A percentile compares a stretch with the other conserved stretches of the same genome.
Evolutionary conservation across 306 rosid species (phyloP).

Genomic region (Lathyrus sativus): DNA sequence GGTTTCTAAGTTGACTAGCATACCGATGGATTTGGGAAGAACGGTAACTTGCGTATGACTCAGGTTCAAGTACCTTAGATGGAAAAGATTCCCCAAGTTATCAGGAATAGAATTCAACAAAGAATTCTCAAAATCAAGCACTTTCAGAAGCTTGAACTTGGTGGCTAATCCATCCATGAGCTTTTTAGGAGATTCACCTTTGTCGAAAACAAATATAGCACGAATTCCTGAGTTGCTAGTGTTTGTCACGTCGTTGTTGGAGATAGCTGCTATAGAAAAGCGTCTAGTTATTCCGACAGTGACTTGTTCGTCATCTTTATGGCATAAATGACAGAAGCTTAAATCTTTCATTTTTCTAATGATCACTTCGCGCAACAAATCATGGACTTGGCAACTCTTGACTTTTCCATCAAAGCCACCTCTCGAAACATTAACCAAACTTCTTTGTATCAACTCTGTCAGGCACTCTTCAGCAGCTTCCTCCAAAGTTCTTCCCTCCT

Average conservation of each 20-base stretch:
- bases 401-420: slow-evolving; percentile 27
- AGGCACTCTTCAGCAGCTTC: slow-evolving; percentile 36
- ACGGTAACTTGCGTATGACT: slow-evolving; percentile 17
- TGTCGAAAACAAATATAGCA: slow-evolving; percentile 14
- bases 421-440: slow-evolving; percentile 31
- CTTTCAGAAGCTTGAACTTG: slow-evolving; percentile 8
- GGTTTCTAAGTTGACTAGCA: slow-evolving; percentile 20
- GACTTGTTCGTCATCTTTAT: background rate
- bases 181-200: background rate
- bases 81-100: slow-evolving; percentile 27
- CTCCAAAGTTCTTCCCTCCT: slow-evolving; percentile 29
- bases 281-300: slow-evolving; percentile 21
- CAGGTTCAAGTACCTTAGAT: slow-evolving; percentile 15
- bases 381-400: slow-evolving; percentile 34
- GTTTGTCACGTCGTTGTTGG: slow-evolving; percentile 3
- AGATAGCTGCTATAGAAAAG: background rate
- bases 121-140: slow-evolving; percentile 13
- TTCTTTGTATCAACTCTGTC: slow-evolving; percentile 40
- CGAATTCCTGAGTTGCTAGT: background rate
- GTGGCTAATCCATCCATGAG: background rate
- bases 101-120: slow-evolving; percentile 1
- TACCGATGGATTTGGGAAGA: slow-evolving; percentile 15
- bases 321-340: slow-evolving; percentile 25
- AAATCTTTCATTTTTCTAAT: slow-evolving; percentile 25
- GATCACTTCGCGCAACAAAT: slow-evolving; percentile 33